phyloP scores from a whole-genome alignment of 768 basidiomycete species.

The Collybiopsis confluens region DNA sequence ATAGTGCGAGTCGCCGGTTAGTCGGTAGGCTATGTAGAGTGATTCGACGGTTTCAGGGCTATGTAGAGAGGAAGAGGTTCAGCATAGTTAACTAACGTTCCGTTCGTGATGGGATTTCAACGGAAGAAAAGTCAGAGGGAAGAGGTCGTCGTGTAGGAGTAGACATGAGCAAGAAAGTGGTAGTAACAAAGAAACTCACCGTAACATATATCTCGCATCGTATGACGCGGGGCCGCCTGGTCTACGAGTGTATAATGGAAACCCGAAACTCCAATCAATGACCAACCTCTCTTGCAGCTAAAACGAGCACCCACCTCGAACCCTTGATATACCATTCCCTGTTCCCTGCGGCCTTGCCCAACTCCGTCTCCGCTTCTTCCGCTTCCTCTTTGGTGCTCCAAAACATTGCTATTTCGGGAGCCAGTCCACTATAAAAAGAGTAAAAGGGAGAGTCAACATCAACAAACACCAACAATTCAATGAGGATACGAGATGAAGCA shows the following conservation, averaged over 20 bases:
- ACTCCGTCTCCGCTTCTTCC: background rate
- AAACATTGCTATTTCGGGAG: conserved; percentile 71
- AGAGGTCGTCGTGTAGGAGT: too few species aligned
- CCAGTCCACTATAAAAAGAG: conserved; percentile 42
- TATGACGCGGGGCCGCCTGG: conserved; percentile 17
- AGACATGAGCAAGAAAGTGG: too few species aligned
- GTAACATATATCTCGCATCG: conserved; percentile 21
- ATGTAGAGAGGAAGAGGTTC: background rate
- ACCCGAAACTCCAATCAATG: too few species aligned
- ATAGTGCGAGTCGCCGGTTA: conserved; percentile 63
- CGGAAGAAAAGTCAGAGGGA: too few species aligned
- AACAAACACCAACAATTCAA: background rate
- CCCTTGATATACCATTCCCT: conserved; percentile 74
- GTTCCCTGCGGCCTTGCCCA: conserved; percentile 24
- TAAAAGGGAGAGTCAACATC: background rate
- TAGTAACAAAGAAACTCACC: conserved; percentile 12
- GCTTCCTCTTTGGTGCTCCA: conserved; percentile 31
- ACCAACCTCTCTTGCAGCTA: too few species aligned
- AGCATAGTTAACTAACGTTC: conserved; percentile 5
- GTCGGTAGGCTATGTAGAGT: conserved; percentile 68
- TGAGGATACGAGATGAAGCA: too few species aligned
- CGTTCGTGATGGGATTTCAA: background rate
- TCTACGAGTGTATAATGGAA: conserved; percentile 10
- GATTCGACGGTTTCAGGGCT: conserved; percentile 79
- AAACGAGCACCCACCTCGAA: conserved; percentile 28